phyloP scores from a whole-genome alignment of 495 filamentous ascomycete genomes.

The Penicillium tannophilum region DNA sequence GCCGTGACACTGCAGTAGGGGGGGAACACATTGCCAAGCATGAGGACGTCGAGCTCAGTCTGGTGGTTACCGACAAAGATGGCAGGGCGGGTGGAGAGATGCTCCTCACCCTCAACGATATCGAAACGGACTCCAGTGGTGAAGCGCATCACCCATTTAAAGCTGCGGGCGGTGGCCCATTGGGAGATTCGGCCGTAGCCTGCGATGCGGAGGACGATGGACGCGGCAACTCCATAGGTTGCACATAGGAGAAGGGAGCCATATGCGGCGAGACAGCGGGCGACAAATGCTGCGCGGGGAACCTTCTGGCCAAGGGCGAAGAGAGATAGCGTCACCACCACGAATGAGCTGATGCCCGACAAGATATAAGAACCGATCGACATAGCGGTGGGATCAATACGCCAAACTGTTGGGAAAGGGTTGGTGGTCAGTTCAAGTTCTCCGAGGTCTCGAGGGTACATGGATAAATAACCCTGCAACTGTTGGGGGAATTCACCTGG shows the following conservation, averaged over 20 bases:
- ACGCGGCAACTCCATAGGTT: conserved; percentile 75
- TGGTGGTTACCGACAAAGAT: conserved; percentile 96
- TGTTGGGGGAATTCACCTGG: conserved; percentile 1
- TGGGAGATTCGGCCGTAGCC: conserved; percentile 78
- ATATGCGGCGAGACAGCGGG: conserved; percentile 72
- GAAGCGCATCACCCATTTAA: conserved; percentile 77
- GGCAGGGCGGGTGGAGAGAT: conserved; percentile 73
- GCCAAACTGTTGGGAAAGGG: conserved; percentile 10
- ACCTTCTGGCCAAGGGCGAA: conserved; percentile 59
- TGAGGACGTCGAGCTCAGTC: conserved; percentile 89
- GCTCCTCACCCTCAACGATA: conserved; percentile 65
- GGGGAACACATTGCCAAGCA: conserved; percentile 88
- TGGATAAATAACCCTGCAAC: not conserved
- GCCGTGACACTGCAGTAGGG: conserved; percentile 91
- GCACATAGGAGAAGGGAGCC: conserved; percentile 64
- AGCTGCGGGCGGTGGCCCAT: conserved; percentile 79
- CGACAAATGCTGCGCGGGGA: conserved; percentile 64
- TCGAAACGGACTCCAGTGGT: conserved; percentile 80
- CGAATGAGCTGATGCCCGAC: conserved; percentile 57
- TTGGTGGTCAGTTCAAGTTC: not conserved
- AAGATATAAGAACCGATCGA: conserved; percentile 47
- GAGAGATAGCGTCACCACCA: conserved; percentile 56
- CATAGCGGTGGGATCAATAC: conserved; percentile 31
- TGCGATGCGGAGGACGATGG: conserved; percentile 67
- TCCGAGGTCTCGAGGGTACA: not conserved